These are phyloP conservation scores for Xylariaceae sp. DNA, from an alignment of 2,329 filamentous ascomycete species.

Conservation along the genomic window DNA sequence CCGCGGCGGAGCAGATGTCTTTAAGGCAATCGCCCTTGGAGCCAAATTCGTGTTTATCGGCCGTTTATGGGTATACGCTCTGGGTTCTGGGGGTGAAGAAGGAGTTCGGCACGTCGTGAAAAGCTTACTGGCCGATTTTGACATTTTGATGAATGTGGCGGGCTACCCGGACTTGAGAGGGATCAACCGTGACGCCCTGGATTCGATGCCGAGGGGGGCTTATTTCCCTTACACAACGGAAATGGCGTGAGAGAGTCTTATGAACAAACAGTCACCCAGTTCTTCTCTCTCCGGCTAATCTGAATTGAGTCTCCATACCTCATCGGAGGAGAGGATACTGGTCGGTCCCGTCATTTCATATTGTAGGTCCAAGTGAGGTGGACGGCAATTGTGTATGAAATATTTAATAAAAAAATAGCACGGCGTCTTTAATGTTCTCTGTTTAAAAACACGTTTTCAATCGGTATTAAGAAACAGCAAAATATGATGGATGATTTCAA, in stretches of 20 bases:
- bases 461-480: no score
- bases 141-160: conserved; percentile 66
- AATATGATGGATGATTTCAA: no score
- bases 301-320: no score
- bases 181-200: conserved; percentile 53
- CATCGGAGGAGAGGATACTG: no score
- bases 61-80: conserved; percentile 64
- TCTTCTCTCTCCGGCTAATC: no score
- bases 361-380: no score
- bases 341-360: no score
- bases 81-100: conserved; percentile 65
- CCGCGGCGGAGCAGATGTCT: conserved; percentile 61
- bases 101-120: conserved; percentile 69
- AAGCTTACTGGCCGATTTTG: conserved; percentile 65
- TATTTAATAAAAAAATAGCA: no score
- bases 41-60: conserved; percentile 69
- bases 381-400: no score
- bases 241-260: conserved; percentile 35
- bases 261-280: no score
- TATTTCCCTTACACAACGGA: conserved; percentile 38
- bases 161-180: conserved; percentile 60
- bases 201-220: conserved; percentile 51
- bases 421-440: no score
- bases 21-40: conserved; percentile 67
- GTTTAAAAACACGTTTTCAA: no score